Base-by-base conservation (phyloP, 805 yeast species). In the Candida insectorum region DNA sequence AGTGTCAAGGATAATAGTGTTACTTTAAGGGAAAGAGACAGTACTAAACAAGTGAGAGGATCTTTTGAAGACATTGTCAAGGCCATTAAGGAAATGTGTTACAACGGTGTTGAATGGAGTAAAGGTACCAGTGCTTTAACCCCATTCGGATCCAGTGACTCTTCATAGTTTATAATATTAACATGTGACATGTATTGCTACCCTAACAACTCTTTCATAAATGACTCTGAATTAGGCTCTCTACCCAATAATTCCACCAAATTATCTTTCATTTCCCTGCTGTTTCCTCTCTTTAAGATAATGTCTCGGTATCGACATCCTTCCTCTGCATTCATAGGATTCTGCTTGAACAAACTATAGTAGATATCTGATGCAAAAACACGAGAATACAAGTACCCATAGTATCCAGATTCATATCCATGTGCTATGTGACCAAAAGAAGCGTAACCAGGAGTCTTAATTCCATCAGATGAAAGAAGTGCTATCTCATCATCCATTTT, bases 1-100 rank as follows among this genome's bases (percentile, higher is more conserved):
- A 81, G 95, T 34, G 76, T 85, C 43, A 77, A 82, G 57, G 97
- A 91, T 57, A 77, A 77, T 31, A 81, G 96, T 10, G 85, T 91
- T 46, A 91, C 98, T 22, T 73, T 91, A 56, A 86, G 98, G 75
- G 97, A 91, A 66, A 85, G 98, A 73, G 98, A 91, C 63, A 75
- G 95, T 36, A 93, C 97, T 22, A 83, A 80, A 60, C 98, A 91
- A 73, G 96, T 89, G 31, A 86, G 98, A 73, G 98, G 97, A 43
- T 66, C 85, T 11, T 73, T 81, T 38, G 81, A 75, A 34, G 88
- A 79, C 13, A 71, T 85, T 46, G 61, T 75, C 37, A 73, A 69
- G 33, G 88, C 97, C 31, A 78, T 91, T 48, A 77, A 78, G 61
- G 73, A 69, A 19, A 77, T 91, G 58, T 81, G 93, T 36, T 81